A percentile compares a stretch with the other conserved stretches of the same genome.
Evolutionary conservation across 257 asterid genomes (phyloP).

Genomic region (Solanum chaucha): DNA sequence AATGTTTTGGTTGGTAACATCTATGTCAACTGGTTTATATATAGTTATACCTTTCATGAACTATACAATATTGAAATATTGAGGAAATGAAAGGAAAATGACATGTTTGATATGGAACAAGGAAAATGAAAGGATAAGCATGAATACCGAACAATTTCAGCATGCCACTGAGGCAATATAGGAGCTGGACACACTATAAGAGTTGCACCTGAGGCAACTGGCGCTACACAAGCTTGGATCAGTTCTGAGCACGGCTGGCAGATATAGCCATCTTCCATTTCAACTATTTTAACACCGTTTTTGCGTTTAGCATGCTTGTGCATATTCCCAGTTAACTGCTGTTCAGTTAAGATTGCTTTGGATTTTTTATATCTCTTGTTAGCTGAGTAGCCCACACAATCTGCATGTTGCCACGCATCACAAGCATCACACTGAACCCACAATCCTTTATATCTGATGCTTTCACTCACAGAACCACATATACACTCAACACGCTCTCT

Average conservation of each 20-base stretch:
- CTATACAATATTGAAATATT: background rate
- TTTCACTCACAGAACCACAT: conserved; percentile 89
- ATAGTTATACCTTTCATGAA: background rate
- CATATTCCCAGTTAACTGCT: conserved; percentile 17
- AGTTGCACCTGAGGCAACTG: conserved; percentile 88
- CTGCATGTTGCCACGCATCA: conserved; percentile 99
- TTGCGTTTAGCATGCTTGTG: conserved; percentile 32
- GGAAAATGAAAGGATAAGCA: conserved; percentile 16
- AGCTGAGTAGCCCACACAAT: conserved; percentile 86
- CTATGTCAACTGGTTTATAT: background rate
- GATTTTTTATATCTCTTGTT: conserved; percentile 27
- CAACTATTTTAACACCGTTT: conserved; percentile 38
- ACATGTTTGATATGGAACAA: conserved; percentile 1
- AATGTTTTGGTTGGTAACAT: background rate
- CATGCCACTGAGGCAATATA: conserved; percentile 95
- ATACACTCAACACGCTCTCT: conserved; percentile 91
- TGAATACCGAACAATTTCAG: conserved; percentile 89
- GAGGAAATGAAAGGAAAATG: background rate
- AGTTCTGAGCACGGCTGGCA: conserved; percentile 70
- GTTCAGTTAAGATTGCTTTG: conserved; percentile 9
- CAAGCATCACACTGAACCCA: conserved; percentile 98
- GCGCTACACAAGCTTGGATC: conserved; percentile 78
- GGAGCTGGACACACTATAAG: conserved; percentile 98
- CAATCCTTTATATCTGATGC: conserved; percentile 63
- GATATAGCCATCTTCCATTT: conserved; percentile 49